Evolutionary conservation across 768 basidiomycete genomes (phyloP).

Genomic region (Mycena chlorophos): DNA sequence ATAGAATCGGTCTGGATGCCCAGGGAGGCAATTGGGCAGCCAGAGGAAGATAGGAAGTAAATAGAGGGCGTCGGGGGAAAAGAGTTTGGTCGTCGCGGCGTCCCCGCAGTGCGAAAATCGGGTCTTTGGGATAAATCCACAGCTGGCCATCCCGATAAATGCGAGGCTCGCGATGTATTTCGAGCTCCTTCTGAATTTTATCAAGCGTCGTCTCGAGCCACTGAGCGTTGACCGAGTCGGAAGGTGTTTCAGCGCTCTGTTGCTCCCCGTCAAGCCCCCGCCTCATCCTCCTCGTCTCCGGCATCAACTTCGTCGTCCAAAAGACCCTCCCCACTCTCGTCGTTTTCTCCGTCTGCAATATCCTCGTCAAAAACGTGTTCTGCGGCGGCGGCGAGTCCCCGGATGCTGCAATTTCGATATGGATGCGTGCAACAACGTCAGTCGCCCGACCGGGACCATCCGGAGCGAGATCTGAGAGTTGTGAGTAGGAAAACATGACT

Average conservation of each 20-base stretch:
- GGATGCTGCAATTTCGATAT: background rate
- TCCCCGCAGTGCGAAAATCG: constrained; percentile 11
- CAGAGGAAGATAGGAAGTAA: constrained; percentile 17
- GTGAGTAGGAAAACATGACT: background rate
- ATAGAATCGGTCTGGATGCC: constrained; percentile 9
- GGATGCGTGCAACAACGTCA: background rate
- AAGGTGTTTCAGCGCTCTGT: background rate
- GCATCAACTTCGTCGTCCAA: constrained; percentile 6
- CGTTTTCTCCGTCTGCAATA: constrained; percentile 1
- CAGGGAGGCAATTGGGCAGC: constrained; percentile 16
- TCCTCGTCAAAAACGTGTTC: constrained; percentile 2
- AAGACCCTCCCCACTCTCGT: constrained; percentile 1
- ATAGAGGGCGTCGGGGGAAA: constrained; percentile 5
- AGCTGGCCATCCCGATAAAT: constrained; percentile 6
- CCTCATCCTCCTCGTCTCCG: constrained; percentile 5
- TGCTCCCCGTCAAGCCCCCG: background rate
- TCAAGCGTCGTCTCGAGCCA: constrained; percentile 5
- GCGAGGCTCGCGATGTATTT: constrained; percentile 3
- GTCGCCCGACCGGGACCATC: background rate
- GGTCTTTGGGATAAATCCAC: constrained; percentile 13
- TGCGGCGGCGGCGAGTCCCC: background rate
- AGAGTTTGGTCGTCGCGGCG: constrained; percentile 5
- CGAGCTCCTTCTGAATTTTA: constrained; percentile 6
- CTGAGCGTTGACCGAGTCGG: constrained; percentile 2
- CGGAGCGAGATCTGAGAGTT: background rate